Conservation (phyloP, 257 asterid species). For the Fraxinus anomala region DNA sequence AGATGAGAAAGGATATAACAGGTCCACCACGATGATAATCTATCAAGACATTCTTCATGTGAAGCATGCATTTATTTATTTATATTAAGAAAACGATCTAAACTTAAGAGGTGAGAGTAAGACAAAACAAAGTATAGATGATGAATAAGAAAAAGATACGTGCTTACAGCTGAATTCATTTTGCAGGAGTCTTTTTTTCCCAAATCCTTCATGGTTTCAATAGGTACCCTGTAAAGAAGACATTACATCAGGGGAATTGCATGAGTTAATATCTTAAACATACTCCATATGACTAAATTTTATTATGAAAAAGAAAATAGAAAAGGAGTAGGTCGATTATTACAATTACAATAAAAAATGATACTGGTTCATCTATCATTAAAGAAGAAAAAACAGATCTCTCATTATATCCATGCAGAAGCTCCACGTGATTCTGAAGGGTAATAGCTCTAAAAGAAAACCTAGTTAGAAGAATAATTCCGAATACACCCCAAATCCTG, state of each 20-base stretch:
- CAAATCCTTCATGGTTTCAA: slow-evolving; percentile 33
- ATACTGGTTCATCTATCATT: slow-evolving; percentile 10
- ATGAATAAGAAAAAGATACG: slow-evolving; percentile 4
- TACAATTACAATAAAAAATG: background rate
- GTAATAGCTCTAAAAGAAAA: slow-evolving; percentile 13
- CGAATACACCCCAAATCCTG: background rate
- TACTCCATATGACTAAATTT: background rate
- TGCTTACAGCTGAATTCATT: slow-evolving; percentile 48
- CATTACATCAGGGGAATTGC: background rate
- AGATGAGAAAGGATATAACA: background rate
- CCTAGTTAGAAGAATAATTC: background rate
- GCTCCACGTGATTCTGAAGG: background rate
- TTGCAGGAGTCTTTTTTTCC: slow-evolving; percentile 31
- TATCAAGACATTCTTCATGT: background rate
- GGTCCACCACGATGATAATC: background rate
- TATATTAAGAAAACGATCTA: slow-evolving; percentile 13
- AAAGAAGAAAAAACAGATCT: background rate
- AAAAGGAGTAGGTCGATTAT: background rate
- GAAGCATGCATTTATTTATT: background rate
- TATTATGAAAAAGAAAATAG: background rate
- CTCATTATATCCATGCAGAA: background rate
- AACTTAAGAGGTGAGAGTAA: slow-evolving; percentile 14
- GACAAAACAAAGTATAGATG: background rate
- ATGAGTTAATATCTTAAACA: background rate
- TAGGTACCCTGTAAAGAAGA: slow-evolving; percentile 39